A percentile compares a stretch with the other conserved stretches of the same genome.
phyloP scores from a whole-genome alignment of 2,329 filamentous ascomycete species.

The Stachybotrys echinatus region DNA sequence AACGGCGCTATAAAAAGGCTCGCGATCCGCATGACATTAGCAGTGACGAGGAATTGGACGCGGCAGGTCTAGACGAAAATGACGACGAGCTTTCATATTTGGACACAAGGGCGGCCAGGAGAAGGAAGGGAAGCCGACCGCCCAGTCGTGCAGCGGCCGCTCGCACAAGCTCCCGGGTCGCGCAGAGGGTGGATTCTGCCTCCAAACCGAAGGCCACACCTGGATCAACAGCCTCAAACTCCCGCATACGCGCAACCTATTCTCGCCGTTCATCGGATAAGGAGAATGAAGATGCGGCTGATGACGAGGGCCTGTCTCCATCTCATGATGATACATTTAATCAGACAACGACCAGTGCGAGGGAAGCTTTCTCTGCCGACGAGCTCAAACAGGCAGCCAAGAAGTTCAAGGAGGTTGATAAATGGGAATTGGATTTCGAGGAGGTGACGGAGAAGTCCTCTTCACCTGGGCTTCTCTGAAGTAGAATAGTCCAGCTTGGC shows the following conservation, averaged over 20 bases:
- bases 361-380: constrained; percentile 21
- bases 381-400: constrained; percentile 54
- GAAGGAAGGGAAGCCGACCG: constrained; percentile 24
- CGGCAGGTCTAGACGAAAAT: constrained; percentile 42
- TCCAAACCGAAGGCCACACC: constrained; percentile 15
- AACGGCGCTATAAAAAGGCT: constrained; percentile 38
- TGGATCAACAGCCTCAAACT: constrained; percentile 15
- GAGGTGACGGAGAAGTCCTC: constrained; percentile 53
- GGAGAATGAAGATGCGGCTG: constrained; percentile 44
- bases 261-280: constrained; percentile 49
- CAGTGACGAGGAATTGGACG: constrained; percentile 43
- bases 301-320: constrained; percentile 30
- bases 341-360: constrained; percentile 1
- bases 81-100: constrained; percentile 52
- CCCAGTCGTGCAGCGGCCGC: constrained; percentile 19
- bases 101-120: constrained; percentile 27
- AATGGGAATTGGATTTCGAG: constrained; percentile 64
- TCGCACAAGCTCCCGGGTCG: constrained; percentile 20
- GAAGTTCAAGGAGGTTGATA: constrained; percentile 66
- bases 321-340: constrained; percentile 41
- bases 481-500: neutral
- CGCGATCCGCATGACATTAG: constrained; percentile 34
- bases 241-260: constrained; percentile 37
- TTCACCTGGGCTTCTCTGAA: constrained; percentile 43
- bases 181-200: constrained; percentile 14